Evolutionary conservation across 176 grass and related monocot species (phyloP).

Genomic region (Rhynchospora breviuscula): DNA sequence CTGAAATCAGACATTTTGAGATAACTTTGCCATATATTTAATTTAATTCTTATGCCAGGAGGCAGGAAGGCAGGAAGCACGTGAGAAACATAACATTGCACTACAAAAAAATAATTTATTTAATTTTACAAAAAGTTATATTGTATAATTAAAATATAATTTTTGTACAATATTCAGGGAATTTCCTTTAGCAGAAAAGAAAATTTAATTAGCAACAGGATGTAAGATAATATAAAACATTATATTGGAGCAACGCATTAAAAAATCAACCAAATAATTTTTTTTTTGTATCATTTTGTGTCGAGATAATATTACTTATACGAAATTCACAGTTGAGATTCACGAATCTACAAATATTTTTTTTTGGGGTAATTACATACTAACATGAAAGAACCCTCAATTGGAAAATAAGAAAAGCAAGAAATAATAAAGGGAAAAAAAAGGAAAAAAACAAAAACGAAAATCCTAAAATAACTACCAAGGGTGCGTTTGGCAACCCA

Average conservation of each 20-base stretch:
- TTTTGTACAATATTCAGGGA: no score
- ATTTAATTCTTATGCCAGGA: background rate
- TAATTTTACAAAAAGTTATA: no score
- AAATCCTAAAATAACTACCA: slow-evolving; percentile 13
- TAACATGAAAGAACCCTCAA: background rate
- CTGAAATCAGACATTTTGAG: background rate
- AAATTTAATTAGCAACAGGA: background rate
- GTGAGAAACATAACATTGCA: background rate
- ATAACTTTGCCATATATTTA: background rate
- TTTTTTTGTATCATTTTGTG: background rate
- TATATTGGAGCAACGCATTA: background rate
- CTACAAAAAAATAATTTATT: no score
- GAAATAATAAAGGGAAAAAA: background rate
- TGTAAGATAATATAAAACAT: background rate
- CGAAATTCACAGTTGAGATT: background rate
- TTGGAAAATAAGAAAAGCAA: background rate
- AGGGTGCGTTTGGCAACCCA: no score
- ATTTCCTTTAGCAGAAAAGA: no score
- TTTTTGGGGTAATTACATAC: no score
- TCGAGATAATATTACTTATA: background rate
- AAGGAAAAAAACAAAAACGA: background rate
- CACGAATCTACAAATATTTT: background rate
- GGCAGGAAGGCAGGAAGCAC: background rate
- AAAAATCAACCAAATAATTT: background rate
- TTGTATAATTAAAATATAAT: no score